Base-by-base conservation (phyloP, 805 yeast species). In the Schizosaccharomyces japonicus region DNA sequence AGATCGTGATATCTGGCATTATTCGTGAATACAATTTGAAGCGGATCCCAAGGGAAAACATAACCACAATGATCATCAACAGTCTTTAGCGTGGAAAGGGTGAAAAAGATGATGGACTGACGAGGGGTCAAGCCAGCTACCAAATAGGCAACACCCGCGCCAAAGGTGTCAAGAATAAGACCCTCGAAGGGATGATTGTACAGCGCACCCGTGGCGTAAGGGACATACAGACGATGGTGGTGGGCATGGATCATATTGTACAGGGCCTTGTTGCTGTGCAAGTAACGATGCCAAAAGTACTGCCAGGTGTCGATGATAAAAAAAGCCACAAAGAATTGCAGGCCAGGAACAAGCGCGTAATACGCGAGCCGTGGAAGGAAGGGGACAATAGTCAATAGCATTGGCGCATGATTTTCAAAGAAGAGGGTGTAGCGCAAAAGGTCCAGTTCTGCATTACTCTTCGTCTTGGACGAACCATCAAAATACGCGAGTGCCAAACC, bases 21-120 rank as follows among this genome's bases (percentile, higher is more conserved):
- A 65, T 90, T 90, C 52, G 95, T 96, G 72, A 90, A 90, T 21
- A 87, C 49, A 39, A 75, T 59, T 67, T 90, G 98, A 69, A 90
- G 80, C 21, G 85, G 75, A 62, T 90, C 98, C 60, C 67, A 80
- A 13, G 96, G 96, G 49, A 90, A 67, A 27, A 85, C 75, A 62
- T 87, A 90, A n/a, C 98, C 98, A 62, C 96, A 90, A 63, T 90
- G 98, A 61, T 90, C 98, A 60, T 90, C 96, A 46, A 90, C 47
- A 1, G 98, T 90, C 63, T 90, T 90, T 72, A 90, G 63, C 1
- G 98, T 90, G 13, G 95, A 81, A 60, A 90, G 82, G 1, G 87
- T 75, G 63, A 69, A 90, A 49, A 90, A 65, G 10, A 79, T 53
- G 21, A 80, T 65, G 47, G 78, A 66, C 63, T 90, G 96, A 50